Evolutionary conservation across 1,139 yeast genomes (phyloP).

Genomic region (Hemisphaericaspora lyxosophila): DNA sequence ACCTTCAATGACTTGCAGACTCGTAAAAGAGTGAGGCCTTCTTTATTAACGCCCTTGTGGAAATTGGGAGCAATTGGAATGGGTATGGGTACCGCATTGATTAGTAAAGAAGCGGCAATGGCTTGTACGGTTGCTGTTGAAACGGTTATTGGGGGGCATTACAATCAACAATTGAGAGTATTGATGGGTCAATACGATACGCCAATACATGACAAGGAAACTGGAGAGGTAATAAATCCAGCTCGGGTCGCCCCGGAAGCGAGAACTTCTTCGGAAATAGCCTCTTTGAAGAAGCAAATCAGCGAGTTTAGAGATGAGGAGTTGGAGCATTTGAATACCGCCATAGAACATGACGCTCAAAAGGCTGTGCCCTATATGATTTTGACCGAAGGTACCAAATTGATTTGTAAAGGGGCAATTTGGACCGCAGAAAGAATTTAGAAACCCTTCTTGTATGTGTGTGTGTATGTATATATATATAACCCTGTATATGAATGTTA

Average conservation of each 20-base stretch:
- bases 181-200: slow-evolving; percentile 59
- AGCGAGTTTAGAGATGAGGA: slow-evolving; percentile 90
- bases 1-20: slow-evolving; percentile 80
- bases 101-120: slow-evolving; percentile 97
- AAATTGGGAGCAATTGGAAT: slow-evolving; percentile 83
- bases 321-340: slow-evolving; percentile 91
- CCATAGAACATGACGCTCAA: slow-evolving; percentile 87
- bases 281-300: slow-evolving; percentile 58
- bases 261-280: slow-evolving; percentile 54
- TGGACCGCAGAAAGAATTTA: slow-evolving; percentile 84
- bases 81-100: slow-evolving; percentile 83
- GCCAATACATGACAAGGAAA: slow-evolving; percentile 44
- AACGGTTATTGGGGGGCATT: slow-evolving; percentile 96
- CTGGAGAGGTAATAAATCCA: slow-evolving; percentile 30
- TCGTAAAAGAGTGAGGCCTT: slow-evolving; percentile 83
- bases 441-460: background rate
- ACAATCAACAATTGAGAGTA: slow-evolving; percentile 83
- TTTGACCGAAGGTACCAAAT: slow-evolving; percentile 82
- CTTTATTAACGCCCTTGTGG: slow-evolving; percentile 90
- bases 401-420: slow-evolving; percentile 83
- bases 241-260: slow-evolving; percentile 27
- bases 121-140: slow-evolving; percentile 99
- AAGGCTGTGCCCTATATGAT: slow-evolving; percentile 89
- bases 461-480: background rate
- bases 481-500: background rate